phyloP scores from a whole-genome alignment of 495 filamentous ascomycete genomes.

The Penicillium pulvis region DNA sequence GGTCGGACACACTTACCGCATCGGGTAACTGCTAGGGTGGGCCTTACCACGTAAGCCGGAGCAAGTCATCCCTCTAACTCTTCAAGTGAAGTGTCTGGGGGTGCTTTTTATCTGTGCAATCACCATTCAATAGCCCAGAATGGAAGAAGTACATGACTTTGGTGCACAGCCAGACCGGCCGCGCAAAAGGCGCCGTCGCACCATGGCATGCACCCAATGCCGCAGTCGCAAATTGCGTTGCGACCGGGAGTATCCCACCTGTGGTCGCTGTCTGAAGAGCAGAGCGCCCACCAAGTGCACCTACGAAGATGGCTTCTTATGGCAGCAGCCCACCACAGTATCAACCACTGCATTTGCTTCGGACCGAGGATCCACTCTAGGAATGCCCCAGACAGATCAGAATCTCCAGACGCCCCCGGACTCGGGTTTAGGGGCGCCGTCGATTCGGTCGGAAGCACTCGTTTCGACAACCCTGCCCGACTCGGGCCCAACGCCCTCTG shows the following conservation, averaged over 20 bases:
- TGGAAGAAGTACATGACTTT: conserved; percentile 20
- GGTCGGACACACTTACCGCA: conserved; percentile 21
- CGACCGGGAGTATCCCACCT: conserved; percentile 64
- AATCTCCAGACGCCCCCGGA: conserved; percentile 37
- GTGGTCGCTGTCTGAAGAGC: conserved; percentile 63
- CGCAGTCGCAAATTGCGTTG: conserved; percentile 71
- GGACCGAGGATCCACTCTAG: conserved; percentile 29
- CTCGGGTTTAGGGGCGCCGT: conserved; percentile 34
- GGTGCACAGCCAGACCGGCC: conserved; percentile 29
- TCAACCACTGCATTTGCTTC: conserved; percentile 29
- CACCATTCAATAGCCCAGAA: not conserved
- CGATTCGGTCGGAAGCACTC: conserved; percentile 34
- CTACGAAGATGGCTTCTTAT: conserved; percentile 52
- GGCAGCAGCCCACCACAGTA: conserved; percentile 48
- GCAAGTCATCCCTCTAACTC: conserved; percentile 5
- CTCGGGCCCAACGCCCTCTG: conserved; percentile 7
- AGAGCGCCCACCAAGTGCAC: conserved; percentile 43
- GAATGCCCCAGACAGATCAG: conserved; percentile 26
- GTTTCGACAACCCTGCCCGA: conserved; percentile 18
- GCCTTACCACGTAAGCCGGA: conserved; percentile 19
- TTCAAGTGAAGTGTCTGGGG: conserved; percentile 3
- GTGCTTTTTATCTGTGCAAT: conserved; percentile 7
- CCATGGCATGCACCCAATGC: conserved; percentile 53
- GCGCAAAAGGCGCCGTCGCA: conserved; percentile 45
- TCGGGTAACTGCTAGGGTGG: conserved; percentile 12